Conservation (phyloP, 352 stramenopile species). For the Phytophthora pluvialis region DNA sequence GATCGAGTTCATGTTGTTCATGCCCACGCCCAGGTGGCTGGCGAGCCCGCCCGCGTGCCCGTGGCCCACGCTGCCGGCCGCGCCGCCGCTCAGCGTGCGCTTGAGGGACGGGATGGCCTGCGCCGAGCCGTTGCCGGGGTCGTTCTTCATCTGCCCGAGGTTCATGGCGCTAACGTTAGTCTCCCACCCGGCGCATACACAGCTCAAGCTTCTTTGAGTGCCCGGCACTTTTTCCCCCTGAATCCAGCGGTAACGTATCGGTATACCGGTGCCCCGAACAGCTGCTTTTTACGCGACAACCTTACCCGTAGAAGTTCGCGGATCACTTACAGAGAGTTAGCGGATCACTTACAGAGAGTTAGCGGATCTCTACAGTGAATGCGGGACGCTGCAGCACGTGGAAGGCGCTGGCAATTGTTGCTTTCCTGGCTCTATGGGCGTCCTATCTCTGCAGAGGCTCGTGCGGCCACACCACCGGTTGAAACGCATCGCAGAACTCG, state of each 20-base stretch:
- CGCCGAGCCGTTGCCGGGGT: slow-evolving; percentile 51
- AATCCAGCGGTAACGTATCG: slow-evolving; percentile 8
- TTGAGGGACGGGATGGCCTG: slow-evolving; percentile 87
- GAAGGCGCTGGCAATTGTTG: slow-evolving; percentile 2
- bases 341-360: neutral
- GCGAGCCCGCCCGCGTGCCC: slow-evolving; percentile 41
- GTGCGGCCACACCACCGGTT: slow-evolving; percentile 70
- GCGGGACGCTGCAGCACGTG: neutral
- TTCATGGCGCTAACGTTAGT: slow-evolving; percentile 54
- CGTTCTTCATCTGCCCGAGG: slow-evolving; percentile 76
- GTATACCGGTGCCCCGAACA: slow-evolving; percentile 13
- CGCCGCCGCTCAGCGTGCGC: slow-evolving; percentile 81
- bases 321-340: neutral
- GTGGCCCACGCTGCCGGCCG: slow-evolving; percentile 48
- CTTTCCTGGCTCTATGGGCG: slow-evolving; percentile 5
- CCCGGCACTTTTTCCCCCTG: slow-evolving; percentile 4
- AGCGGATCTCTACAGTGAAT: neutral
- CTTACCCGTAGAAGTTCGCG: neutral
- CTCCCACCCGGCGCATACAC: slow-evolving; percentile 12
- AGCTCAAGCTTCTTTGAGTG: slow-evolving; percentile 11
- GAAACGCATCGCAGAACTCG: slow-evolving; percentile 63
- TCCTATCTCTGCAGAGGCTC: slow-evolving; percentile 34
- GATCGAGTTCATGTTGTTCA: slow-evolving; percentile 84
- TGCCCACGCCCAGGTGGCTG: slow-evolving; percentile 65
- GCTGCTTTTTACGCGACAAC: slow-evolving; percentile 17